Percentiles rank a stretch among this genome's conserved stretches.
Conservation (phyloP, 441 rosid species). For the Hura crepitans region DNA sequence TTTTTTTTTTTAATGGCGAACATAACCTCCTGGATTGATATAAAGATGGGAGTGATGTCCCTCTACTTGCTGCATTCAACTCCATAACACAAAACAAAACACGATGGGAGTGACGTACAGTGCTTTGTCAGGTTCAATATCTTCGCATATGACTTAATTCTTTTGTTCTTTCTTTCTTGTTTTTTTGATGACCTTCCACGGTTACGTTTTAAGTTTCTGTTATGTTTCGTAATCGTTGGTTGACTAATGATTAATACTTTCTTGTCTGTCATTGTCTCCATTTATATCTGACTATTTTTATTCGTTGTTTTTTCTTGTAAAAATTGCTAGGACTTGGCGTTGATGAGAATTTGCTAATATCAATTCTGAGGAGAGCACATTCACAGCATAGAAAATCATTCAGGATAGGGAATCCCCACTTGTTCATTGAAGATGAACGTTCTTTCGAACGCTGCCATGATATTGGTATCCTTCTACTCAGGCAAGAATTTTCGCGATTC, state of each 20-base stretch:
- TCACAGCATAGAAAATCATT: slow-evolving; percentile 46
- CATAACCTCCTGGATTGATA: slow-evolving; percentile 29
- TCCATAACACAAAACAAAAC: not conserved
- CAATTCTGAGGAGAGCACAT: slow-evolving; percentile 51
- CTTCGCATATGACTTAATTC: not conserved
- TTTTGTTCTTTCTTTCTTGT: not conserved
- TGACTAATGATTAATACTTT: no score
- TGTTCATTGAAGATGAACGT: slow-evolving; percentile 67
- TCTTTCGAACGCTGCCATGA: slow-evolving; percentile 71
- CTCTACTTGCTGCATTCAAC: not conserved
- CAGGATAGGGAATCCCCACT: slow-evolving; percentile 46
- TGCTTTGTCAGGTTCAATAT: slow-evolving; percentile 60
- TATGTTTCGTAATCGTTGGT: no score
- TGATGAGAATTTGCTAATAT: slow-evolving; percentile 62
- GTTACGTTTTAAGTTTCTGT: no score
- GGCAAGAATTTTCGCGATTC: slow-evolving; percentile 72
- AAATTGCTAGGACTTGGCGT: slow-evolving; percentile 46
- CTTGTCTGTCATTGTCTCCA: no score
- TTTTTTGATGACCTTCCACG: no score
- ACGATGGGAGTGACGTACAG: slow-evolving; percentile 43
- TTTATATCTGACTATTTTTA: no score
- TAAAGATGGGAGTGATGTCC: slow-evolving; percentile 20
- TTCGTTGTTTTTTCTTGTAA: no score
- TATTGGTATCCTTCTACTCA: slow-evolving; percentile 44
- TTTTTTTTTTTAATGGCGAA: slow-evolving; percentile 29